phyloP scores from a whole-genome alignment of 108 stramenopile genomes.

The Nitzschia sp. region DNA sequence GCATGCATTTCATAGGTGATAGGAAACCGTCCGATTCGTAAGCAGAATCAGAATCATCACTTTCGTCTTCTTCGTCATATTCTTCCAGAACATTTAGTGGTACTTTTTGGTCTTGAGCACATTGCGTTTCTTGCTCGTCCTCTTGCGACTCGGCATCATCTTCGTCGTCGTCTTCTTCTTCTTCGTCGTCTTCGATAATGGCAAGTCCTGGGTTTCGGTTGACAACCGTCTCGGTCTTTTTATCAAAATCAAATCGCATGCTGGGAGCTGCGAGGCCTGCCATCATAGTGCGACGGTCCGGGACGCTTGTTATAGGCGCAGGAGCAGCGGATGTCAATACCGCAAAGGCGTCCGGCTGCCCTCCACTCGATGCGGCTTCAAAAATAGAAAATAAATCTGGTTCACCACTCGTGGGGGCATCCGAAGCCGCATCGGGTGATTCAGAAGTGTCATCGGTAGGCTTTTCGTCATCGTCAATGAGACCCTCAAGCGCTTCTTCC shows the following conservation, averaged over 20 bases:
- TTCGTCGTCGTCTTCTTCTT: neutral
- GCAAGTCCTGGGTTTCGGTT: too few relatives aligned
- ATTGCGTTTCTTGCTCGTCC: neutral
- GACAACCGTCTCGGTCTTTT: neutral
- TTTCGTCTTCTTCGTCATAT: neutral
- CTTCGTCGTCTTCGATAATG: constrained; percentile 10
- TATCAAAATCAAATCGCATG: neutral
- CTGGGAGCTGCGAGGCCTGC: neutral
- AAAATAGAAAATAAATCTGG: neutral
- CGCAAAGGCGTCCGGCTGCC: neutral
- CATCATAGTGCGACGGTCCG: constrained; percentile 7
- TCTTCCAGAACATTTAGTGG: neutral
- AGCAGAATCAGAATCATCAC: neutral
- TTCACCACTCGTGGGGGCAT: neutral
- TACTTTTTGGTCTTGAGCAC: neutral
- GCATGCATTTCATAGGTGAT: constrained; percentile 11
- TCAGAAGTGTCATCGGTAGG: neutral
- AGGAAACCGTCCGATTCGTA: neutral
- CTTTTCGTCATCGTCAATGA: neutral
- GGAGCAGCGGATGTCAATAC: neutral
- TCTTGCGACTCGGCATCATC: neutral
- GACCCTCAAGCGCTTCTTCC: constrained; percentile 3
- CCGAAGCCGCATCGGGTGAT: neutral
- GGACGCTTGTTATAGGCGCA: neutral
- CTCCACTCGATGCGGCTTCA: too few relatives aligned